Evolutionary conservation across 2,329 filamentous ascomycete species (phyloP).

Genomic region (Aspergillus quadricinctus): DNA sequence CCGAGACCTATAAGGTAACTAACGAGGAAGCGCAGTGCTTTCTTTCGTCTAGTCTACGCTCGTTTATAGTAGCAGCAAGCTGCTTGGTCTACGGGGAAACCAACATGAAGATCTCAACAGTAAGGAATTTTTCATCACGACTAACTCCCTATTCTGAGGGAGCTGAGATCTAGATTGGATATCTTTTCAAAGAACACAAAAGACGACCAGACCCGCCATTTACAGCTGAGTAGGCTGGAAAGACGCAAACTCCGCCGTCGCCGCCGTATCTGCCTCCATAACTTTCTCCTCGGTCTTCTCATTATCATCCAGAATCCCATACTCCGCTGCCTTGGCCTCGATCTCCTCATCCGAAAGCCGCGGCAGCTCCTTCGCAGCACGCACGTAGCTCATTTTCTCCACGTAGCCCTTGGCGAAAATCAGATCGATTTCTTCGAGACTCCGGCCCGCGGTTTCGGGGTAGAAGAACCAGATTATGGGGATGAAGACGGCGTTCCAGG

Average conservation of each 20-base stretch:
- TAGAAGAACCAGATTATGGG: constrained; percentile 54
- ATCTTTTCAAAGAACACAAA: background rate
- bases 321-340: constrained; percentile 25
- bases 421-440: constrained; percentile 43
- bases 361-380: constrained; percentile 30
- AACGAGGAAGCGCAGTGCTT: no score
- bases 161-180: no score
- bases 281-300: constrained; percentile 9
- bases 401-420: constrained; percentile 43
- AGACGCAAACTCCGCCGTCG: constrained; percentile 3
- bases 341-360: constrained; percentile 33
- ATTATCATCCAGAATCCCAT: constrained; percentile 1
- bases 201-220: background rate
- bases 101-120: background rate
- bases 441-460: constrained; percentile 45
- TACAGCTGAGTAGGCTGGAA: constrained; percentile 5
- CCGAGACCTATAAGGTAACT: background rate
- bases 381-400: constrained; percentile 40
- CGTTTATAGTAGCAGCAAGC: background rate
- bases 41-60: background rate
- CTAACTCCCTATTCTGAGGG: no score
- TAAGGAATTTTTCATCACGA: background rate
- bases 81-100: background rate
- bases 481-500: constrained; percentile 44
- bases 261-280: constrained; percentile 1